Evolutionary conservation across 768 basidiomycete genomes (phyloP).

Genomic region (Symmetrospora coprosmae): DNA sequence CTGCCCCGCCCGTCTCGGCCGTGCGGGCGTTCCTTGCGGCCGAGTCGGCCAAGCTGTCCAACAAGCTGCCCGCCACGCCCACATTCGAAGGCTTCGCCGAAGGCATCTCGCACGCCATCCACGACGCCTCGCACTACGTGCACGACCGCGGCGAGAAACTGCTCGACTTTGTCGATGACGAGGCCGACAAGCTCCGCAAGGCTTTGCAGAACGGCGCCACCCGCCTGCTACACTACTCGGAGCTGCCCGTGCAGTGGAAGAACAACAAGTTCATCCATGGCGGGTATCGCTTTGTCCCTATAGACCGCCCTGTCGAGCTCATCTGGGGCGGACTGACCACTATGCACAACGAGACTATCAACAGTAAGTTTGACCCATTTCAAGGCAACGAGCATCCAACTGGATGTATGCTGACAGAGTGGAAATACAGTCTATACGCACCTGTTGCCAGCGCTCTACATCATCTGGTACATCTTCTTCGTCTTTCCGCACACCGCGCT

Average conservation of each 20-base stretch:
- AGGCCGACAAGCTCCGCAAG: slow-evolving; percentile 18
- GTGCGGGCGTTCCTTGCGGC: neutral
- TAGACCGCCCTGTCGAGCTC: slow-evolving; percentile 29
- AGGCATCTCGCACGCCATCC: neutral
- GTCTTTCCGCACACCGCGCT: slow-evolving; percentile 21
- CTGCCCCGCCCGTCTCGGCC: slow-evolving; percentile 1
- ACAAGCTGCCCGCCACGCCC: neutral
- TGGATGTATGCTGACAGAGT: slow-evolving; percentile 1
- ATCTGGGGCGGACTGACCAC: slow-evolving; percentile 20
- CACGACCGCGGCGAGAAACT: slow-evolving; percentile 18
- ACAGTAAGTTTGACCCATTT: neutral
- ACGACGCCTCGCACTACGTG: slow-evolving; percentile 9
- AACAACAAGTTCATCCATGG: slow-evolving; percentile 33
- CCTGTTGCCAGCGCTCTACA: slow-evolving; percentile 28
- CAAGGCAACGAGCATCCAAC: neutral
- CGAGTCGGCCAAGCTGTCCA: neutral
- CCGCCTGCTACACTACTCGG: slow-evolving; percentile 31
- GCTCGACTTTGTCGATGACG: neutral
- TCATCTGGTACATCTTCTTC: slow-evolving; percentile 26
- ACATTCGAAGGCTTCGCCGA: neutral
- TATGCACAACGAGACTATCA: slow-evolving; percentile 34
- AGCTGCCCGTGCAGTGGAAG: slow-evolving; percentile 32
- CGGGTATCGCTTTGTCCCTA: slow-evolving; percentile 34
- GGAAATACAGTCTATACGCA: slow-evolving; percentile 27
- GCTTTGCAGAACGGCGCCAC: slow-evolving; percentile 24